These are phyloP conservation scores for Myxozyma neotropica DNA, from an alignment of 805 yeast species.

Conservation along the genomic window DNA sequence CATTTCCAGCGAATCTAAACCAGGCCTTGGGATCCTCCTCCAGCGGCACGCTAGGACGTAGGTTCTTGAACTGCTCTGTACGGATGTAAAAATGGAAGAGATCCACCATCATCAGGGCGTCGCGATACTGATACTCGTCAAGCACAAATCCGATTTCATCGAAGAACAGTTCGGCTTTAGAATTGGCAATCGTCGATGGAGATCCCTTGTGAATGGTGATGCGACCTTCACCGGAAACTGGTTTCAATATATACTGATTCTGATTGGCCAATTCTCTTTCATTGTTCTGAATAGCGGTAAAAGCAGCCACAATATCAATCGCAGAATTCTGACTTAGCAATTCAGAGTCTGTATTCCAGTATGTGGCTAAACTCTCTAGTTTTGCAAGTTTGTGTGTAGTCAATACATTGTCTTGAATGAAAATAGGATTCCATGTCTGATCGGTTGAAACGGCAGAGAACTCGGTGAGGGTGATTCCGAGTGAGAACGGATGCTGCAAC, in stretches of 20 bases:
- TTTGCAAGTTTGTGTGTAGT: conserved; percentile 62
- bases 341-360: conserved; percentile 74
- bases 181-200: conserved; percentile 61
- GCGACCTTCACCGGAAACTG: conserved; percentile 87
- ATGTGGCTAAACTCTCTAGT: conserved; percentile 71
- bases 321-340: conserved; percentile 45
- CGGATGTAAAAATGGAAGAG: conserved; percentile 75
- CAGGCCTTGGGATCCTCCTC: conserved; percentile 73
- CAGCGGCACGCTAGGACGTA: conserved; percentile 60
- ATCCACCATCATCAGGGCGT: conserved; percentile 77
- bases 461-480: conserved; percentile 83
- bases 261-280: conserved; percentile 20
- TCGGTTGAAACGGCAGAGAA: conserved; percentile 91
- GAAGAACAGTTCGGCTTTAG: conserved; percentile 73
- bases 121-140: conserved; percentile 82
- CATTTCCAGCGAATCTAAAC: conserved; percentile 79
- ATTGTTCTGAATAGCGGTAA: conserved; percentile 13
- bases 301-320: conserved; percentile 15
- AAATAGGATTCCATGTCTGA: conserved; percentile 79
- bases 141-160: conserved; percentile 87
- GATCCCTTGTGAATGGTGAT: conserved; percentile 80
- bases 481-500: conserved; percentile 61
- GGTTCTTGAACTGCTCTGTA: conserved; percentile 71
- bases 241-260: conserved; percentile 61
- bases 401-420: conserved; percentile 68